phyloP scores from a whole-genome alignment of 495 filamentous ascomycete genomes.

The Xylaria telfairii region DNA sequence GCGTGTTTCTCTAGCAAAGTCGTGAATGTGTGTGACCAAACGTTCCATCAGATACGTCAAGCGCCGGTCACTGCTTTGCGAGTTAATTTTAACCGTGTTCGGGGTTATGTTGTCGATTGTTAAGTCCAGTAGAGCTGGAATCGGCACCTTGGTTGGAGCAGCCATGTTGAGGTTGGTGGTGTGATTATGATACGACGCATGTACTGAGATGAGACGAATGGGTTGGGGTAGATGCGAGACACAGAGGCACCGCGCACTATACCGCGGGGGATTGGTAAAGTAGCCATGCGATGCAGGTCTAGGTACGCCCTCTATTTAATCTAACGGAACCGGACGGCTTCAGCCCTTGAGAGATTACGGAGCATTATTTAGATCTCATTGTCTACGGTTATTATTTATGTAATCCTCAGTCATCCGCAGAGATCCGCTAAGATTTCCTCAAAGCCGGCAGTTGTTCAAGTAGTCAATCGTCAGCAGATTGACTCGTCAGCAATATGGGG shows the following conservation, averaged over 20 bases:
- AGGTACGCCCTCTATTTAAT: not conserved
- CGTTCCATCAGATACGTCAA: constrained; percentile 75
- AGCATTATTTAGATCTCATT: not conserved
- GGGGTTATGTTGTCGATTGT: constrained; percentile 85
- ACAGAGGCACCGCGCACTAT: not conserved
- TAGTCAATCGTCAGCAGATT: not conserved
- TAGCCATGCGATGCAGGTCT: not conserved
- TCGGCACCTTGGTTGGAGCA: constrained; percentile 11
- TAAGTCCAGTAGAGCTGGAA: constrained; percentile 66
- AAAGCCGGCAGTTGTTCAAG: constrained; percentile 10
- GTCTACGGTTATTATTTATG: constrained; percentile 1
- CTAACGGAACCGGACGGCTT: not conserved
- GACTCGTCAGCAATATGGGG: not conserved
- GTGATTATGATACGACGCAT: not conserved
- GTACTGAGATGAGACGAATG: not conserved
- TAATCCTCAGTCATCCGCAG: constrained; percentile 16
- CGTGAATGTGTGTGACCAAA: constrained; percentile 80
- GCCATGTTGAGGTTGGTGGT: constrained; percentile 16
- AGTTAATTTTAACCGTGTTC: constrained; percentile 77
- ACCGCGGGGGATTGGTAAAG: not conserved
- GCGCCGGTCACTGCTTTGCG: constrained; percentile 67
- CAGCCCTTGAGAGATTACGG: not conserved
- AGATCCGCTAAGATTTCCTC: not conserved
- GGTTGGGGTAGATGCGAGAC: constrained; percentile 5
- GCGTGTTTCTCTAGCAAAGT: constrained; percentile 81